A percentile compares a stretch with the other conserved stretches of the same genome.
Conservation (phyloP, 176 grass and related monocot species). For the Phoenix dactylifera region DNA sequence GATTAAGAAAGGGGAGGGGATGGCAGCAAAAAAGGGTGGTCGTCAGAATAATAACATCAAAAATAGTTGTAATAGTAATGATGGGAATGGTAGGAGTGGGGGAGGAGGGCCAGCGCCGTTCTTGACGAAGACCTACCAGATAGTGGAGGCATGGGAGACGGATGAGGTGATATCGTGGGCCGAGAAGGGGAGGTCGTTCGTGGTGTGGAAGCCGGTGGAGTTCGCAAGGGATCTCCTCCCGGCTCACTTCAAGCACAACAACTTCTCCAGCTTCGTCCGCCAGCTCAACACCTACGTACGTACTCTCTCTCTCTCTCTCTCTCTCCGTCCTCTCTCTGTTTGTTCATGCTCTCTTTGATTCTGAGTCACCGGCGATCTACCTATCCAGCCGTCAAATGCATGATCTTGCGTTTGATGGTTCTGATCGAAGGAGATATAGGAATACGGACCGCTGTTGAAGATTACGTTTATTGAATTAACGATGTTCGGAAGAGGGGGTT, state of each 20-base stretch:
- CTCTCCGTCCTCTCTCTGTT: neutral
- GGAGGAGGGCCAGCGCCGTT: conserved; percentile 64
- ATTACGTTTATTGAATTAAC: too few species aligned
- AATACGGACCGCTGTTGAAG: too few species aligned
- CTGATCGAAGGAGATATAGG: too few species aligned
- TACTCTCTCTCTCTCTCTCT: neutral
- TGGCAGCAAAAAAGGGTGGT: too few species aligned
- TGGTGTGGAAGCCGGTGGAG: conserved; percentile 93
- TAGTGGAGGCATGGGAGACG: conserved; percentile 65
- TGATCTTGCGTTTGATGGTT: too few species aligned
- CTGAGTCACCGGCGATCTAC: too few species aligned
- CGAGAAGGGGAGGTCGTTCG: conserved; percentile 59
- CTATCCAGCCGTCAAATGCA: too few species aligned
- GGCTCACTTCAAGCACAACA: conserved; percentile 94
- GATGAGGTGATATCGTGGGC: conserved; percentile 92
- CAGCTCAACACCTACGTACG: conserved; percentile 65
- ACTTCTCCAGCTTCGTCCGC: conserved; percentile 93
- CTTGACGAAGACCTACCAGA: conserved; percentile 67
- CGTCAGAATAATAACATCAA: too few species aligned
- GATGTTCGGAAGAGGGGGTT: too few species aligned
- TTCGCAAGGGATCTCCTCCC: conserved; percentile 83
- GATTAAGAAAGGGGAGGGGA: too few species aligned
- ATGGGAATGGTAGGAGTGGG: neutral
- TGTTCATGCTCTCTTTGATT: neutral
- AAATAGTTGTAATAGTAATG: neutral